Evolutionary conservation across 768 basidiomycete species (phyloP), one percentile per base, ranked within the genome.

Genomic region (Mrakia hoshinonis): DNA sequence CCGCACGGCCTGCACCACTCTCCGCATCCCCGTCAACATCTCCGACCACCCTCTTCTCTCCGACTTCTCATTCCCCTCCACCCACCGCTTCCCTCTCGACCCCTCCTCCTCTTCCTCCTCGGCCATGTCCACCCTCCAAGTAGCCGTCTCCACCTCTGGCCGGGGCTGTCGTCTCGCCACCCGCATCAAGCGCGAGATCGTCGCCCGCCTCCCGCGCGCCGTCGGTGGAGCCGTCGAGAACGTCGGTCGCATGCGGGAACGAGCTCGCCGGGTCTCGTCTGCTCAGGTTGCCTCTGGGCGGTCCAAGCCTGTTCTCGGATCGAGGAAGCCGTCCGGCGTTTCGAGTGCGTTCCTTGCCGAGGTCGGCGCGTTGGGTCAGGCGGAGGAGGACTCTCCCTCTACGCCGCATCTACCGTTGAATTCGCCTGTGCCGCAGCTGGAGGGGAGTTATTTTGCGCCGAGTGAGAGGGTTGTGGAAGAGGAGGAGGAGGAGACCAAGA

Each of bases 71-170:
- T 92, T 95, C 80, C 84, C 89, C 0, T 85, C 93, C 0, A 85
- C 89, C 0, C 91, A 97, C 74, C 88, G 94, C 3, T 92, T 96
- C 76, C 78, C 82, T 10, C 85, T 86, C 76, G 75, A 58, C 55
- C 29, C 73, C n/a, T 47, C 73, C 54, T 47, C 65, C 49, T 13
- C 70, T 43, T 29, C n/a, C 64, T 3, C 55, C 43, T 64, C 64
- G 79, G 73, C n/a, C 76, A 49, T 67, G 43, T 63, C 60, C 6
- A 54, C 79, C 22, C 77, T 83, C 1, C 82, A 83, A 76, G 80
- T 99, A 26, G 90, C 88, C 0, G 84, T 97, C 2, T 90, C 92
- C 3, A 94, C 94, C 0, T 97, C 96, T 75, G 92, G 92, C 0
- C 85, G 89, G 73, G 95, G 93, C 1, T 97, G 95, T 76, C 82